phyloP scores from a whole-genome alignment of 169 alveolate species.

The Besnoitia besnoiti region DNA sequence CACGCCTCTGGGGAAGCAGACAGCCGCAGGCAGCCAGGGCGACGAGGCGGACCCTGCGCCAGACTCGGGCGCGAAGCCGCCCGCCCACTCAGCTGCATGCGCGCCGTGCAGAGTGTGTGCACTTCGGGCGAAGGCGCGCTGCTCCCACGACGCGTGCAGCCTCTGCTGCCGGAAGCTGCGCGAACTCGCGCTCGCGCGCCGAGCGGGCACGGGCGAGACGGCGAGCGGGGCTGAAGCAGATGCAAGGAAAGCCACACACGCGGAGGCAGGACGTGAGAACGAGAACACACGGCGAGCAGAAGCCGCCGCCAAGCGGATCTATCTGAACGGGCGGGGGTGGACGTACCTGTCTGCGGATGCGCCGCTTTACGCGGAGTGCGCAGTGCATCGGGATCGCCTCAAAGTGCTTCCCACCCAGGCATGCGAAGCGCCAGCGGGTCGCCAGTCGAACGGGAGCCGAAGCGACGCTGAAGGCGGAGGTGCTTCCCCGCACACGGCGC shows the following conservation, averaged over 20 bases:
- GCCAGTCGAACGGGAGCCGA: background rate
- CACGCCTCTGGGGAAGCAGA: background rate
- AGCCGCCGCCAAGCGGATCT: background rate
- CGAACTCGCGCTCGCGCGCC: background rate
- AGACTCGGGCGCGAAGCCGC: background rate
- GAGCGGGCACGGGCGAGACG: too few species aligned
- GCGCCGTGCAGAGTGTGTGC: constrained; percentile 37
- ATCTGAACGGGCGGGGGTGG: background rate
- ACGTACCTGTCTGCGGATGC: background rate
- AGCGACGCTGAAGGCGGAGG: background rate
- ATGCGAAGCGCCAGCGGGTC: too few species aligned
- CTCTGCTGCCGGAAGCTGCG: constrained; percentile 65
- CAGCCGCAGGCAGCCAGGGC: too few species aligned
- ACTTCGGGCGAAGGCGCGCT: constrained; percentile 57
- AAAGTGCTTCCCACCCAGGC: too few species aligned
- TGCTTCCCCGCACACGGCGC: background rate
- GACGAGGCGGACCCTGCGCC: background rate
- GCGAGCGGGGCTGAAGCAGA: background rate
- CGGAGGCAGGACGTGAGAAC: background rate
- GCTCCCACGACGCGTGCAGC: constrained; percentile 58
- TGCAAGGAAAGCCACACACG: background rate
- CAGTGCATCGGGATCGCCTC: background rate
- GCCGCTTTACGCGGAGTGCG: background rate
- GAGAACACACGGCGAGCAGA: background rate
- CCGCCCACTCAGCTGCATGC: background rate